Evolutionary conservation across 345 rosid species (phyloP).

Genomic region (Cardamine occulta): DNA sequence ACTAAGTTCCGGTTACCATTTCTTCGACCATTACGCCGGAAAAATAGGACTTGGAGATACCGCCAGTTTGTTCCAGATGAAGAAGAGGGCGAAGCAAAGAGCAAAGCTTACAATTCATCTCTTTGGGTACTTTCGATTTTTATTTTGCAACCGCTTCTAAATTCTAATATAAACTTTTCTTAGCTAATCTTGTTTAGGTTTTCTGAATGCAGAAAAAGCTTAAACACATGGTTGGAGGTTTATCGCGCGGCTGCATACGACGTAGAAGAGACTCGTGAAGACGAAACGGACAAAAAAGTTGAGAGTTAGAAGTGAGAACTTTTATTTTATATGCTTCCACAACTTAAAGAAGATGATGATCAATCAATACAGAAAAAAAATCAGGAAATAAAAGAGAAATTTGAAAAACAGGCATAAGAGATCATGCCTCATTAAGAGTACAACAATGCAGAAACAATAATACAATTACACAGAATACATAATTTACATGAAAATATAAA

Average conservation of each 20-base stretch:
- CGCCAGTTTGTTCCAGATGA: constrained; percentile 33
- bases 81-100: constrained; percentile 36
- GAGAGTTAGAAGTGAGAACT: not conserved
- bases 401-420: constrained; percentile 20
- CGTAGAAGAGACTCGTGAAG: constrained; percentile 33
- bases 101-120: constrained; percentile 20
- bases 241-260: constrained; percentile 39
- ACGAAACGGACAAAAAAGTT: not conserved
- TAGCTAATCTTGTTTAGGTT: not conserved
- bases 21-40: constrained; percentile 25
- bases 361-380: constrained; percentile 25
- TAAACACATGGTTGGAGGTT: constrained; percentile 32
- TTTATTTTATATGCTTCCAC: constrained; percentile 2
- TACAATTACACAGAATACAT: constrained; percentile 41
- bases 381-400: constrained; percentile 7
- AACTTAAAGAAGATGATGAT: constrained; percentile 28
- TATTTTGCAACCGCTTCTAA: too few relatives aligned
- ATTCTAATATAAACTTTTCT: not conserved
- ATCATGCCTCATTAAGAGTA: constrained; percentile 26
- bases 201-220: constrained; percentile 36
- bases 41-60: constrained; percentile 31
- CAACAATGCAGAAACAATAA: constrained; percentile 40
- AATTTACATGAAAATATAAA: constrained; percentile 35
- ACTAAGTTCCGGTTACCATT: constrained; percentile 33
- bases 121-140: constrained; percentile 32